Evolutionary conservation across 805 yeast species (phyloP), one percentile per base, ranked within the genome.

Genomic region (Metschnikowia corniflorae): DNA sequence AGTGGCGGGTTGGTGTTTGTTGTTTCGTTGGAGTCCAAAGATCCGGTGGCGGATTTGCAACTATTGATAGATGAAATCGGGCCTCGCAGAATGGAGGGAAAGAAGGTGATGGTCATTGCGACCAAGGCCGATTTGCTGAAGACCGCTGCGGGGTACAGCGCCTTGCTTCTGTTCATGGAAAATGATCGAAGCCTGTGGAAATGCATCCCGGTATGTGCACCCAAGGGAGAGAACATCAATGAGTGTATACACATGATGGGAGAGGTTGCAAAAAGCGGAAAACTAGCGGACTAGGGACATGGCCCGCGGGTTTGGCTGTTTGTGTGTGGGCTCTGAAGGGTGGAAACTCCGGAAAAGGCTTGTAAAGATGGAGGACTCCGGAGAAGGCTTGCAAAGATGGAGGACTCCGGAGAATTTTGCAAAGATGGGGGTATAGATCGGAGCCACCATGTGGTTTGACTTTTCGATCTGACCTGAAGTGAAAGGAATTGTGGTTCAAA

Each of bases 1-100:
- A 84, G 96, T 4, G 82, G 83, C 12, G 96, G 96, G 0, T 61
- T 93, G 37, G 95, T 84, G 4, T 87, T 91, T 63, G 96, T 93
- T 5, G 64, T 91, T 3, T 82, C 86, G 6, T 65, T 93, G 15
- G 96, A 86, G 17, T 68, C 76, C 6, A 55, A 60, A 12, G 68
- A 82, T 38, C 96, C 96, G 1, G 65, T 78, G 2, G 63, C 57
- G 0, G 96, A 88, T 49, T 60, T 93, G 28, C 49, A 77, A 12
- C 58, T 77, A 0, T 64, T 91, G 37, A 57, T 86, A 0, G 63
- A 64, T 1, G 98, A 93, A 54, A 71, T 93, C 46, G 95, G 95
- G 0, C 57, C 68, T 1, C 64, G 72, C 29, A 70, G 91, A 34
- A 60, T 85, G 56, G 49, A 58, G n/a, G 63, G 61, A 23, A 88